Conservation (phyloP, 495 filamentous ascomycete species). For the Xylaria grammica region DNA sequence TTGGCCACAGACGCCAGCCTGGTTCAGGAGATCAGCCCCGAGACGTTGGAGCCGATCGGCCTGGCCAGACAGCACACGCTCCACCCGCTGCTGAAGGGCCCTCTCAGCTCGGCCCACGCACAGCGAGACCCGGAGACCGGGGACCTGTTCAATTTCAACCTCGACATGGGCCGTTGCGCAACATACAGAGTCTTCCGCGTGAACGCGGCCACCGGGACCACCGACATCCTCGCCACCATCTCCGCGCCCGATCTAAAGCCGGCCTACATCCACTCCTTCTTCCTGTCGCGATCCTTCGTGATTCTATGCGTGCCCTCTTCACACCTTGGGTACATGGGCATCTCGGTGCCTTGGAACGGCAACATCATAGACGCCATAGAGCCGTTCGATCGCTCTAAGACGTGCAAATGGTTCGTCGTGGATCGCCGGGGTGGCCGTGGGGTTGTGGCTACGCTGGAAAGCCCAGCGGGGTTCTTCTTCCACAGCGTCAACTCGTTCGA, state of each 20-base stretch:
- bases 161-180: constrained; percentile 48
- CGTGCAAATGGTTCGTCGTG: constrained; percentile 71
- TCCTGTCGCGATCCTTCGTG: constrained; percentile 67
- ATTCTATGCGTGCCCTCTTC: constrained; percentile 67
- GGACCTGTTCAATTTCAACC: constrained; percentile 80
- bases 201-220: constrained; percentile 63
- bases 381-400: constrained; percentile 53
- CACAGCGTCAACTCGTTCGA: constrained; percentile 79
- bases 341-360: constrained; percentile 57
- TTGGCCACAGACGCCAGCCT: constrained; percentile 63
- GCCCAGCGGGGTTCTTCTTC: constrained; percentile 71
- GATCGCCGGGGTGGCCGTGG: constrained; percentile 61
- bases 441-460: constrained; percentile 64
- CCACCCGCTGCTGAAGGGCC: constrained; percentile 70
- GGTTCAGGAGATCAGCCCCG: constrained; percentile 66
- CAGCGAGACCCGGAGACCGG: constrained; percentile 73
- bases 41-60: constrained; percentile 72
- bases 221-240: constrained; percentile 73
- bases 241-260: constrained; percentile 45
- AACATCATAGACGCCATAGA: constrained; percentile 64
- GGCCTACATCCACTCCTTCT: constrained; percentile 78
- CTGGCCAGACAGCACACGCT: constrained; percentile 60
- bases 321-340: constrained; percentile 52
- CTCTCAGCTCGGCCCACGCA: constrained; percentile 68
- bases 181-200: constrained; percentile 70